Percentiles rank a stretch among this genome's conserved stretches.
phyloP scores from a whole-genome alignment of 768 basidiomycete genomes.

The Leccinum longicurvipes region DNA sequence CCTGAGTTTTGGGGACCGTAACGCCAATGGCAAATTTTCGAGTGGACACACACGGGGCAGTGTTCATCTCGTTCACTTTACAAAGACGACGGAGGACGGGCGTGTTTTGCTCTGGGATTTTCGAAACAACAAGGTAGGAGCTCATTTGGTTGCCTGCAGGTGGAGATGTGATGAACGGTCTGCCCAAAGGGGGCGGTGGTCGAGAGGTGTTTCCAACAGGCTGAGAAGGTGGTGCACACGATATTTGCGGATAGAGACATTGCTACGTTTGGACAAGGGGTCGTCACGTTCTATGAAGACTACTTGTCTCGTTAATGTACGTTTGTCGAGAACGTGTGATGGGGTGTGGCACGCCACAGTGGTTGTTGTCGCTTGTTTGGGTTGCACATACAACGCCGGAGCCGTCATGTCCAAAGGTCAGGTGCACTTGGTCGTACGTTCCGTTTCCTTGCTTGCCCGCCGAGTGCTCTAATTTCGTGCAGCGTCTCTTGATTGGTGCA shows the following conservation, averaged over 20 bases:
- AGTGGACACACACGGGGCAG: constrained; percentile 38
- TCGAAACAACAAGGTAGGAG: constrained; percentile 43
- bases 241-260: constrained; percentile 38
- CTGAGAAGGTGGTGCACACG: constrained; percentile 38
- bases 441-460: constrained; percentile 5
- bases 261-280: constrained; percentile 38
- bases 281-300: constrained; percentile 38
- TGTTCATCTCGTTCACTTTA: constrained; percentile 40
- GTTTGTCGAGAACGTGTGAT: constrained; percentile 2
- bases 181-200: constrained; percentile 35
- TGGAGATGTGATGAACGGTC: constrained; percentile 19
- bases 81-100: constrained; percentile 45
- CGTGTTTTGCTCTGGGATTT: constrained; percentile 47
- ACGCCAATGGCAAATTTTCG: constrained; percentile 22
- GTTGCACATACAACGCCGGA: neutral
- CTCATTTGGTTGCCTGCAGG: constrained; percentile 8
- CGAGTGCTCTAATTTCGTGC: constrained; percentile 11
- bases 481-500: constrained; percentile 87
- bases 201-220: constrained; percentile 30
- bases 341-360: constrained; percentile 13
- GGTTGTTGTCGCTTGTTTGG: constrained; percentile 24
- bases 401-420: constrained; percentile 70
- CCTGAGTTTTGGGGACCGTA: constrained; percentile 43
- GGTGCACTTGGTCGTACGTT: constrained; percentile 74
- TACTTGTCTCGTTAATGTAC: constrained; percentile 23